A percentile compares a stretch with the other conserved stretches of the same genome.
Conservation (phyloP, 1,284 basidiomycete species). For the Cutaneotrichosporon cyanovorans region DNA sequence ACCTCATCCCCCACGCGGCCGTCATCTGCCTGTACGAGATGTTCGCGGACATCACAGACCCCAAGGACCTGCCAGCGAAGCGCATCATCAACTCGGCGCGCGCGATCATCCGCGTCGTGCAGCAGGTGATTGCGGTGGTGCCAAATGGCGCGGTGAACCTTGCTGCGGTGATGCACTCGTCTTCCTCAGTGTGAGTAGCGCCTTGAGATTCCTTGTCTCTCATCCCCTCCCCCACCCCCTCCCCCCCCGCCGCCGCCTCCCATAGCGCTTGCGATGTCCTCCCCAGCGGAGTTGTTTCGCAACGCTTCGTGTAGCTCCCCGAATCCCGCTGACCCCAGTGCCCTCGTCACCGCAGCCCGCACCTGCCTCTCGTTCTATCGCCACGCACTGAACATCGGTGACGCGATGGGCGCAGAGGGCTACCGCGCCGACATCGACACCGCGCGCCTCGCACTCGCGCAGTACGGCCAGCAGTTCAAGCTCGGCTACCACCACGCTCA, state of each 20-base stretch:
- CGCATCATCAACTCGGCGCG: constrained; percentile 35
- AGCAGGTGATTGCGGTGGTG: constrained; percentile 27
- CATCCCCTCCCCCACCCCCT: constrained; percentile 35
- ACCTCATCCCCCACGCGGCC: constrained; percentile 37
- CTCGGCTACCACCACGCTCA: constrained; percentile 43
- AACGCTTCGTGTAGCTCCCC: too few relatives aligned
- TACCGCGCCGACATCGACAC: constrained; percentile 35
- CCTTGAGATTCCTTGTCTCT: background rate
- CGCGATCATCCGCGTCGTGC: constrained; percentile 33
- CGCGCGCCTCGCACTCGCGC: constrained; percentile 26
- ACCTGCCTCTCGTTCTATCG: constrained; percentile 37
- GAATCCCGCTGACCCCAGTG: constrained; percentile 9
- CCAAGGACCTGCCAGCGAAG: constrained; percentile 30
- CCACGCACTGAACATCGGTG: constrained; percentile 32
- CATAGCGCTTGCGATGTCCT: too few relatives aligned
- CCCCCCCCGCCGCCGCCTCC: constrained; percentile 27
- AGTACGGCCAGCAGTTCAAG: constrained; percentile 35
- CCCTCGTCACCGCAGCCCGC: constrained; percentile 35
- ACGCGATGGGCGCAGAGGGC: constrained; percentile 23
- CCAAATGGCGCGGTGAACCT: constrained; percentile 21
- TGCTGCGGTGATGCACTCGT: constrained; percentile 34
- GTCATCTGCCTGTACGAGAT: constrained; percentile 43
- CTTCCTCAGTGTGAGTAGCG: constrained; percentile 29
- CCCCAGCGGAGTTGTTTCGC: too few relatives aligned
- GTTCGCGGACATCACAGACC: constrained; percentile 39